Base-by-base conservation (phyloP, 495 filamentous ascomycete genomes). In the Aspergillus diversus region DNA sequence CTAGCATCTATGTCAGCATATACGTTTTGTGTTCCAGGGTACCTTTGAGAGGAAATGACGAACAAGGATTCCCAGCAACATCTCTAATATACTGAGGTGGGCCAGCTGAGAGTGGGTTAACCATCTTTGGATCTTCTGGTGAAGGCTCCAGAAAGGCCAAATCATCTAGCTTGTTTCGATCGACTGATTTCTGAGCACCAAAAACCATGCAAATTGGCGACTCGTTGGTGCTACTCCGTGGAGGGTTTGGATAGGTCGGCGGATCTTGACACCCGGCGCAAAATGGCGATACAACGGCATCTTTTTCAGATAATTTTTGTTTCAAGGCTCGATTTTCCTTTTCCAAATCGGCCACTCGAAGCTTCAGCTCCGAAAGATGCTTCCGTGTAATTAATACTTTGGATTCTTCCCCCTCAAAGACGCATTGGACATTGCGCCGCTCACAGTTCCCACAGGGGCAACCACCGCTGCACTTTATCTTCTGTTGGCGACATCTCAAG, bases 401-500 rank as follows among this genome's bases (percentile, higher is more conserved):
- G 49, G 77, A 74, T 33, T 77, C 71, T 7, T 71, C 69, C 46
- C 74, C 71, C 61, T 81, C 72, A 56, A 80, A 80, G 31, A 69
- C 60, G 54, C 76, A 80, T 1, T 70, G 53, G n/a, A 80, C 61
- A n/a, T 77, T 77, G 46, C 75, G 74, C 60, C 77, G 78, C 52
- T 55, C 77, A 63, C 77, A 81, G 7, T 69, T 67, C 21, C 75
- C 71, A 65, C 78, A 81, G 8, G 78, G 78, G 54, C 72, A 69
- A 8, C 69, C 71, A 9, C 75, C 77, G 27, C 76, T 76, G 55
- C 78, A 80, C 58, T 77, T 80, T 63, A 81, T 80, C 61, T 81
- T 81, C 39, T 81, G 78, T 47, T 76, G 68, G 48, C 78, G 77
- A 48, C 78, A 81, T 63, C 78, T 75, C 50, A 66, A 64, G 63